Percentiles rank a stretch among this genome's conserved stretches.
Conservation (phyloP, 805 yeast genomes). For the Wickerhamiella australiensis region DNA sequence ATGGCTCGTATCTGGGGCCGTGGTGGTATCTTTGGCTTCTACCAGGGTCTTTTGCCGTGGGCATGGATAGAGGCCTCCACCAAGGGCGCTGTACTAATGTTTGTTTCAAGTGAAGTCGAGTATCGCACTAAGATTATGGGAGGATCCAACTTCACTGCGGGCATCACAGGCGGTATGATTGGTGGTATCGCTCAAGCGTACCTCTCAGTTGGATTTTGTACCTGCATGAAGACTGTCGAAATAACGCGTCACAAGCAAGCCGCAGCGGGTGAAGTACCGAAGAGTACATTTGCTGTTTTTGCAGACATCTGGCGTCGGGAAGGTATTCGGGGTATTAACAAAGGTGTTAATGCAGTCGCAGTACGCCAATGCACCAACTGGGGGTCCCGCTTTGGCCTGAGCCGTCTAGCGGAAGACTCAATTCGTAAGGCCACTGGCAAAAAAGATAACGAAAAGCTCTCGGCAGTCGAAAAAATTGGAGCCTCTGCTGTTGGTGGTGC, state of each 20-base stretch:
- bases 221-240: slow-evolving; percentile 98
- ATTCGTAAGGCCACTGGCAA: slow-evolving; percentile 58
- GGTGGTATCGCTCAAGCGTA: slow-evolving; percentile 98
- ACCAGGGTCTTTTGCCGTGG: slow-evolving; percentile 98
- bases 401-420: slow-evolving; percentile 80
- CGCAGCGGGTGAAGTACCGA: slow-evolving; percentile 51
- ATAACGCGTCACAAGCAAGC: slow-evolving; percentile 82
- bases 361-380: slow-evolving; percentile 97
- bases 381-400: slow-evolving; percentile 94
- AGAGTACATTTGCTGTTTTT: slow-evolving; percentile 75
- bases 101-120: slow-evolving; percentile 88
- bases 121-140: slow-evolving; percentile 52
- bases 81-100: slow-evolving; percentile 89
- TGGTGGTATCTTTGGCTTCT: slow-evolving; percentile 86
- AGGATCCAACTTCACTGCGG: slow-evolving; percentile 56
- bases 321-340: slow-evolving; percentile 89
- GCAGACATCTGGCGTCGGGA: slow-evolving; percentile 70
- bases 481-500: slow-evolving; percentile 95
- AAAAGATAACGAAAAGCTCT: slow-evolving; percentile 44
- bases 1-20: slow-evolving; percentile 74
- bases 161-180: slow-evolving; percentile 88
- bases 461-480: slow-evolving; percentile 66
- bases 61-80: slow-evolving; percentile 99
- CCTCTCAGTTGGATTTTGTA: slow-evolving; percentile 92
- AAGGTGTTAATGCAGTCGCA: slow-evolving; percentile 98